Evolutionary conservation across 805 yeast genomes (phyloP).

Genomic region (Hanseniaspora taiwanica): DNA sequence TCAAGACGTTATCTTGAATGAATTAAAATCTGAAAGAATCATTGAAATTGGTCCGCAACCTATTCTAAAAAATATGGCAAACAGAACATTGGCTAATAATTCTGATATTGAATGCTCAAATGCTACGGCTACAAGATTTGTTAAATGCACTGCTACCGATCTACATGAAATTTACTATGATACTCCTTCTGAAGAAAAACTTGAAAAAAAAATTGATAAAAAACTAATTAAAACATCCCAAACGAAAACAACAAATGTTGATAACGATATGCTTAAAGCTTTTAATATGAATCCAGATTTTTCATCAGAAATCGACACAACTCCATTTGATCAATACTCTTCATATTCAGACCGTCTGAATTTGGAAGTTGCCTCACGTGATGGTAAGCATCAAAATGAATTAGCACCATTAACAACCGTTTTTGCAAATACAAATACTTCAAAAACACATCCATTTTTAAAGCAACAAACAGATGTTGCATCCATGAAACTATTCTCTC

Average conservation of each 20-base stretch:
- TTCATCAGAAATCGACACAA: background rate
- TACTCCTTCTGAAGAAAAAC: constrained; percentile 33
- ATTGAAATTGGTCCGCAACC: constrained; percentile 91
- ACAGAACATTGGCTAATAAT: constrained; percentile 70
- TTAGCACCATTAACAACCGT: background rate
- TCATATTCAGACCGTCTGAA: background rate
- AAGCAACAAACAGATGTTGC: constrained; percentile 2
- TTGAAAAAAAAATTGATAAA: constrained; percentile 6
- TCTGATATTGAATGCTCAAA: constrained; percentile 38
- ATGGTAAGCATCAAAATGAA: background rate
- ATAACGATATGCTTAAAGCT: too few species aligned
- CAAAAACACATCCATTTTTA: constrained; percentile 4
- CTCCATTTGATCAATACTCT: background rate
- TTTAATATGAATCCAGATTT: background rate
- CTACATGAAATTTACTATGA: constrained; percentile 76
- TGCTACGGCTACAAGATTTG: constrained; percentile 14
- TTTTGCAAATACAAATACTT: constrained; percentile 16
- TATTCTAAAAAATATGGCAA: constrained; percentile 83
- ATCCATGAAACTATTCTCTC: background rate
- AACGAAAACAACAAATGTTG: background rate
- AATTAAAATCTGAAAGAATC: constrained; percentile 70
- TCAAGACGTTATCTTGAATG: constrained; percentile 74
- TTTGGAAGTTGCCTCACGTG: background rate
- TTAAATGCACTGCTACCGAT: constrained; percentile 57
- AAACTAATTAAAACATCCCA: background rate